phyloP scores from a whole-genome alignment of 129 eudicot species.

The Apium graveolens region DNA sequence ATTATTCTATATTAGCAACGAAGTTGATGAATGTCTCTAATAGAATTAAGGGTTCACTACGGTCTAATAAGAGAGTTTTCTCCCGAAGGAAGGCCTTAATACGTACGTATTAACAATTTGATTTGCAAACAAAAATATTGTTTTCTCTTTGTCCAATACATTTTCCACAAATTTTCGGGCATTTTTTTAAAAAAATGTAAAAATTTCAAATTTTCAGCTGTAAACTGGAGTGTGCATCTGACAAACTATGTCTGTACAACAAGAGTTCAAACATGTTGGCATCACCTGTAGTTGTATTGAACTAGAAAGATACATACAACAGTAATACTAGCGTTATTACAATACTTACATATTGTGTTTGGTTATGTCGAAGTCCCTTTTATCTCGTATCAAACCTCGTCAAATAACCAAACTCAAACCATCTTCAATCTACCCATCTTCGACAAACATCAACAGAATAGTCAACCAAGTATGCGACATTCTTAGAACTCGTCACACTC shows the following conservation, averaged over 20 bases:
- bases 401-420: conserved; percentile 28
- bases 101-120: no score
- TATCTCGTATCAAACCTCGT: conserved; percentile 66
- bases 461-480: conserved; percentile 44
- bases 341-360: not conserved
- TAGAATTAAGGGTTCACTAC: no score
- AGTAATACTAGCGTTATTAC: not conserved
- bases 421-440: conserved; percentile 5
- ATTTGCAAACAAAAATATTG: no score
- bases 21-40: no score
- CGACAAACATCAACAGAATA: conserved; percentile 24
- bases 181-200: no score
- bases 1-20: no score
- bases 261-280: not conserved
- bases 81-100: no score
- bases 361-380: conserved; percentile 62
- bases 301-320: not conserved
- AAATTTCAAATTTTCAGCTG: no score
- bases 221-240: not conserved
- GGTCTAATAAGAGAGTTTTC: no score
- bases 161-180: no score
- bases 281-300: not conserved
- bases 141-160: no score
- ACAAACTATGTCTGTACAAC: not conserved
- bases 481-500: conserved; percentile 36